Base-by-base conservation (phyloP, 1,284 basidiomycete genomes). In the Apiotrichum akiyoshidainum region DNA sequence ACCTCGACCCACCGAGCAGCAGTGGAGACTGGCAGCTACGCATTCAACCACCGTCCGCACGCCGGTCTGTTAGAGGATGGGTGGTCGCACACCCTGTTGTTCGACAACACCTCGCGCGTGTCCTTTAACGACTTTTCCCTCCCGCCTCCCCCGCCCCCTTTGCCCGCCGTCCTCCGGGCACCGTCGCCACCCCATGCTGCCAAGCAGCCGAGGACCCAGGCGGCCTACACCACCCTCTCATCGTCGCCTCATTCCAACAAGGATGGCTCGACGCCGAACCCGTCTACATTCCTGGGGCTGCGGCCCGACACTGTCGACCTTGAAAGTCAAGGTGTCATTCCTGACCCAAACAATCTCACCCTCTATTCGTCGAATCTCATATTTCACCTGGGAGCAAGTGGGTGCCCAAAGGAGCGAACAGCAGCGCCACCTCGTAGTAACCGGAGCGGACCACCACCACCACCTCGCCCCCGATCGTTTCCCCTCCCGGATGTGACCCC, bases 351-450 rank as follows among this genome's bases (percentile, higher is more conserved):
- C 45, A 52, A 65, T 21, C 52, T 65, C 33, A 61, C 45, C 21
- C 52, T 67, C 2, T 73, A 73, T 55, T 64, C 69, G 2, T 68
- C 67, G 7, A 68, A 66, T 11, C 61, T 76, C 9, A 66, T 75
- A 12, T 76, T 76, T 54, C 71, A 70, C 35, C 58, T 75, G 11
- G 74, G 74, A 8, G 68, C 73, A 9, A 68, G 64, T 2, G 74
- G 74, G 6, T 55, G 61, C 4, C 58, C 74, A 7, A 76, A 76
- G 63, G 73, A 74, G 46, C 51, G 71, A 39, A 53, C 63, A 6
- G 48, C 61, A 14, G 45, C 57, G 1, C 61, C 67, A 13, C 64
- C 54, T 11, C 64, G 31, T 8, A 55, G 17, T 50, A 53, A 13
- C 46, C 51, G 21, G 40, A 49, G 7, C 34, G 57, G 8, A 34